Percentiles rank a stretch among this genome's conserved stretches.
phyloP scores from a whole-genome alignment of 805 yeast genomes.

The Yarrowia sp. region DNA sequence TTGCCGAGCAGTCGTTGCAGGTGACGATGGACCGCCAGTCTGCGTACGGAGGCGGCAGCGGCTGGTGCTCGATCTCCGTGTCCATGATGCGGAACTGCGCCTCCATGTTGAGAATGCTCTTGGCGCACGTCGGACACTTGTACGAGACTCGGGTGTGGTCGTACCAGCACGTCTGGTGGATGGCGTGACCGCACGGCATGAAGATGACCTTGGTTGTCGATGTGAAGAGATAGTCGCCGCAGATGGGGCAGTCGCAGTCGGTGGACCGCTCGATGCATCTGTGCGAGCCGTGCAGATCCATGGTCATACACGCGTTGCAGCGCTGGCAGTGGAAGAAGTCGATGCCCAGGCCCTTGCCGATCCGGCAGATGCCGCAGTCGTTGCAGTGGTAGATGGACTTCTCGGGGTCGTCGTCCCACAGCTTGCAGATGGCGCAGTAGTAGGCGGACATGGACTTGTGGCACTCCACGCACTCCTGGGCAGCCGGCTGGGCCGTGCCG shows the following conservation, averaged over 20 bases:
- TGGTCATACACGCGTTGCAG: conserved; percentile 84
- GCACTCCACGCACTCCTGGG: conserved; percentile 67
- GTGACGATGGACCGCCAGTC: conserved; percentile 71
- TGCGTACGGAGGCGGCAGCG: conserved; percentile 75
- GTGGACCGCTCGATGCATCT: conserved; percentile 84
- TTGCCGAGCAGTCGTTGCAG: conserved; percentile 80
- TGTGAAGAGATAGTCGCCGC: conserved; percentile 86
- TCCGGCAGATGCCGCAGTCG: conserved; percentile 87
- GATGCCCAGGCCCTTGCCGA: conserved; percentile 82
- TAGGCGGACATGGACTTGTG: conserved; percentile 66
- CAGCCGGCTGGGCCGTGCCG: conserved; percentile 69
- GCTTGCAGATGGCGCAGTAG: conserved; percentile 72
- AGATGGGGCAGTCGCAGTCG: conserved; percentile 88
- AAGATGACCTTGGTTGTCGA: conserved; percentile 80
- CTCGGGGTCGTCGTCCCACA: conserved; percentile 73
- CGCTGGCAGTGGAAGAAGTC: conserved; percentile 90
- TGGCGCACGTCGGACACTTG: conserved; percentile 88
- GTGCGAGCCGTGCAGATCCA: conserved; percentile 73
- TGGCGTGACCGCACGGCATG: conserved; percentile 93
- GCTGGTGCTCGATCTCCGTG: conserved; percentile 72
- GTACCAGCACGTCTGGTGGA: conserved; percentile 79
- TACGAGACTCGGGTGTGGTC: conserved; percentile 79
- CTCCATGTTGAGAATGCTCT: conserved; percentile 82
- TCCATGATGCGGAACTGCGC: conserved; percentile 84
- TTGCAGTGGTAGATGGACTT: conserved; percentile 90